Percentiles rank a stretch among this genome's conserved stretches.
These are phyloP conservation scores for Blastobotrys aristatus DNA, from an alignment of 1,139 yeast species.

Conservation along the genomic window DNA sequence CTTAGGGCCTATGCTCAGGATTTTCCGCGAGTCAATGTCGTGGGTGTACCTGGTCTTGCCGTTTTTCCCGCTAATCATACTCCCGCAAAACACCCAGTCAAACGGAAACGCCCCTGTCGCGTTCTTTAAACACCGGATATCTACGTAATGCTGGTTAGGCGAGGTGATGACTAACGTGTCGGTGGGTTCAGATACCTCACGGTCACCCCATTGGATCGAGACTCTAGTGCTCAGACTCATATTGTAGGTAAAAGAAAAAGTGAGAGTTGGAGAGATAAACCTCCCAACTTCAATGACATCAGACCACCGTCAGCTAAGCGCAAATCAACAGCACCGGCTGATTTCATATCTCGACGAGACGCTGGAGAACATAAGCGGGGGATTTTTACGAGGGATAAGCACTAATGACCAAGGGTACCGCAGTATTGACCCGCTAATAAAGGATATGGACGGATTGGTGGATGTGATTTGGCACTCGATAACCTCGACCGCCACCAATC, in stretches of 20 bases:
- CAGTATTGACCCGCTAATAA: constrained; percentile 40
- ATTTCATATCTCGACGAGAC: constrained; percentile 53
- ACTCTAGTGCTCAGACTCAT: constrained; percentile 41
- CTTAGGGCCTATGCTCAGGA: constrained; percentile 16
- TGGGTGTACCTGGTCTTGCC: constrained; percentile 36
- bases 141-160: constrained; percentile 42
- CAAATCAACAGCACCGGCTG: not conserved
- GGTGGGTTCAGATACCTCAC: constrained; percentile 43
- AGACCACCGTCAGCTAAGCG: not conserved
- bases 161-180: constrained; percentile 50
- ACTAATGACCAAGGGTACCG: constrained; percentile 31
- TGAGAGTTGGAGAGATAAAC: not conserved
- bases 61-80: constrained; percentile 31
- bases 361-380: constrained; percentile 54
- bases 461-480: constrained; percentile 56
- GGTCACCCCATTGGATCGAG: constrained; percentile 51
- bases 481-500: constrained; percentile 31
- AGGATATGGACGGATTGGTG: constrained; percentile 44
- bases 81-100: constrained; percentile 45
- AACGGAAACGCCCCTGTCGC: constrained; percentile 26
- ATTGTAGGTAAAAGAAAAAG: constrained; percentile 4
- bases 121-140: constrained; percentile 32
- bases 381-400: constrained; percentile 54
- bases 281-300: not conserved
- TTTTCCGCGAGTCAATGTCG: constrained; percentile 40